These are phyloP conservation scores for Fusarium cyanostomum DNA, from an alignment of 2,329 filamentous ascomycete species.

Conservation along the genomic window DNA sequence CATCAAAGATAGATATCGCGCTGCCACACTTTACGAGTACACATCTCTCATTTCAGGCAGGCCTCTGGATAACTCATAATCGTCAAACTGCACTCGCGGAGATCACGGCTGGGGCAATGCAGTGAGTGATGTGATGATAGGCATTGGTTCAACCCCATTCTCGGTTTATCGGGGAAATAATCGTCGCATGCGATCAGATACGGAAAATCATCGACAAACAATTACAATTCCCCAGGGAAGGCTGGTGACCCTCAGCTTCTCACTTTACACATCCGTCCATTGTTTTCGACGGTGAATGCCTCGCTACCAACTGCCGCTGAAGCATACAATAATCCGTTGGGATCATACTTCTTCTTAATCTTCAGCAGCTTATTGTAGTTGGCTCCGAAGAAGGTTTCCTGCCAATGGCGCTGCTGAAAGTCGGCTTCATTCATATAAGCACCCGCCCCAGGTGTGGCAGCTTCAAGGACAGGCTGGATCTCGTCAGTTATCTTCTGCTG, in stretches of 20 bases:
- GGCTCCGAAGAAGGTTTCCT: conserved; percentile 56
- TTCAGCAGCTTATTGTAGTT: conserved; percentile 54
- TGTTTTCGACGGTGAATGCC: conserved; percentile 48
- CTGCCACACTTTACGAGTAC: too few species aligned
- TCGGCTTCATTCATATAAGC: conserved; percentile 64
- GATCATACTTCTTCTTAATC: conserved; percentile 63
- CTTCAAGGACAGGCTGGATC: conserved; percentile 40
- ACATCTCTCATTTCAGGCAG: too few species aligned
- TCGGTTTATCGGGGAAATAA: too few species aligned
- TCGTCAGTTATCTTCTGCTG: conserved; percentile 44
- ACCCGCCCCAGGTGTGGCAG: conserved; percentile 53
- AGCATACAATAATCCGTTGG: conserved; percentile 57
- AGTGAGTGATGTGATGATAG: too few species aligned
- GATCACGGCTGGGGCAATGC: too few species aligned
- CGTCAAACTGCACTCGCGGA: too few species aligned
- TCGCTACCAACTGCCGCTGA: conserved; percentile 61
- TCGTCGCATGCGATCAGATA: too few species aligned
- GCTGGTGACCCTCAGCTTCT: background rate
- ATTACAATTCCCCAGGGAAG: too few species aligned
- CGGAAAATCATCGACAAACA: too few species aligned
- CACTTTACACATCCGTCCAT: conserved; percentile 31
- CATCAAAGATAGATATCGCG: too few species aligned
- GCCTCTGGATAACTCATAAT: too few species aligned
- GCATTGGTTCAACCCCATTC: too few species aligned
- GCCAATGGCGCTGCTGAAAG: conserved; percentile 54